Evolutionary conservation across 2,329 filamentous ascomycete species (phyloP), one percentile per base, ranked within the genome.

Genomic region (Moelleriella libera): DNA sequence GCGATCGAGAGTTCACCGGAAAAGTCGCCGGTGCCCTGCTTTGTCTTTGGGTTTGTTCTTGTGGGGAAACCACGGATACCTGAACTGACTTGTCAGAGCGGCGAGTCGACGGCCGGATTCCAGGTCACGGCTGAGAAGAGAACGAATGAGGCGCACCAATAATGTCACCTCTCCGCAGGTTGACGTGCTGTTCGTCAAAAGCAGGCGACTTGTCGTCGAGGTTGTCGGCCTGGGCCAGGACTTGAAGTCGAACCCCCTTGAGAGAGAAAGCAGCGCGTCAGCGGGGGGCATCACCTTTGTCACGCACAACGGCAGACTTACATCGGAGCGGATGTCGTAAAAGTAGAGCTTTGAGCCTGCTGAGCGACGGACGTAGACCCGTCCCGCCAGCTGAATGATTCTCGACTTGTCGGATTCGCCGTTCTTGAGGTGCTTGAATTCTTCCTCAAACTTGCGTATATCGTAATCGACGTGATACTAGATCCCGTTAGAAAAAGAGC

Each of bases 1-100:
- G 95, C 94, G 64, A 98, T 88, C 41, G 88, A 94, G 46, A 98
- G 76, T 68, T 98, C 90, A 53, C 92, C 92, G 48, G 60, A 63
- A 47, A 48, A 61, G 11, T 67, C 65, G 39, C 89, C 85, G 59
- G 83, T 80, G 54, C 88, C 78, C 63, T 73, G 85, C 74, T 88
- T 88, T 68, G 81, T 92, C 80, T 92, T 92, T 57, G 92, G 92
- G 54, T 82, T 83, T 41, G 89, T 97, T 49, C 89, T 64, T 72
- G 51, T 53, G 32, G 55, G 55, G 48, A 53, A 59, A 12, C 63
- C 54, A 51, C 56, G 57, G 48, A 63, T 55, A 43, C 57, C 56
- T 58, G 11, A n/a, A n/a, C 0, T 4, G n/a, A 4, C 14, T 5
- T 41, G 28, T 48, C 30, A 45, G 43, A 21, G 21, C 21, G 21